phyloP scores from a whole-genome alignment of 768 basidiomycete genomes.

The Crucibulum laeve region DNA sequence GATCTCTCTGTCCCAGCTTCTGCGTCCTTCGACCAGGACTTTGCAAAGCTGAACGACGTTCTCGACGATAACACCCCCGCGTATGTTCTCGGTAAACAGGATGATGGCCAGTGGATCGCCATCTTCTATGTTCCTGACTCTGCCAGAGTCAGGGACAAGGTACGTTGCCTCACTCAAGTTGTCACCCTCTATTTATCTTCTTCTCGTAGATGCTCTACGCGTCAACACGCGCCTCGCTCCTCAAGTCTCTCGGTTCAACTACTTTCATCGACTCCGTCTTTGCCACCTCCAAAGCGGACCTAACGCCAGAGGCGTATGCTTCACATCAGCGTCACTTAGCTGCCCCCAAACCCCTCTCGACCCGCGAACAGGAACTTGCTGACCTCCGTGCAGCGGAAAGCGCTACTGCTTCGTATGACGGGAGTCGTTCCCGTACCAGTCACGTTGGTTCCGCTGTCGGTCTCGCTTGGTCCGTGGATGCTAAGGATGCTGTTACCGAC shows the following conservation, averaged over 20 bases:
- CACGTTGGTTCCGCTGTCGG: constrained; percentile 60
- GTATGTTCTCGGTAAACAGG: constrained; percentile 70
- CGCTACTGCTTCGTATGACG: constrained; percentile 44
- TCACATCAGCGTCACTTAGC: constrained; percentile 66
- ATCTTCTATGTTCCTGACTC: constrained; percentile 81
- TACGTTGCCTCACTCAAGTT: constrained; percentile 17
- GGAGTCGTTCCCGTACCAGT: constrained; percentile 49
- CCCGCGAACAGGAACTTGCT: constrained; percentile 77
- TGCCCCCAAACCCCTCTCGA: constrained; percentile 80
- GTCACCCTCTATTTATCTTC: constrained; percentile 1
- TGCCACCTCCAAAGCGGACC: constrained; percentile 67
- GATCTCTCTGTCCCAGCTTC: constrained; percentile 44
- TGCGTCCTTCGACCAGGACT: constrained; percentile 58
- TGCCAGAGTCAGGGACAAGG: constrained; percentile 82
- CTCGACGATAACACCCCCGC: constrained; percentile 62
- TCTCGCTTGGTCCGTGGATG: constrained; percentile 63
- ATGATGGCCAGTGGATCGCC: constrained; percentile 64
- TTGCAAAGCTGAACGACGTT: constrained; percentile 45
- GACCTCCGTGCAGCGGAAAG: constrained; percentile 75
- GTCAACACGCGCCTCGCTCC: constrained; percentile 64
- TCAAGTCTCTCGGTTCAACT: constrained; percentile 70
- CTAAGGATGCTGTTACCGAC: constrained; percentile 57
- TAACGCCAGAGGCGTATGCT: constrained; percentile 66
- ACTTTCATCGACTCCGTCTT: constrained; percentile 73
- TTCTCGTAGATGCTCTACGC: constrained; percentile 82